Percentiles rank a stretch among this genome's conserved stretches.
phyloP scores from a whole-genome alignment of 768 basidiomycete species.

The Suillus spraguei region DNA sequence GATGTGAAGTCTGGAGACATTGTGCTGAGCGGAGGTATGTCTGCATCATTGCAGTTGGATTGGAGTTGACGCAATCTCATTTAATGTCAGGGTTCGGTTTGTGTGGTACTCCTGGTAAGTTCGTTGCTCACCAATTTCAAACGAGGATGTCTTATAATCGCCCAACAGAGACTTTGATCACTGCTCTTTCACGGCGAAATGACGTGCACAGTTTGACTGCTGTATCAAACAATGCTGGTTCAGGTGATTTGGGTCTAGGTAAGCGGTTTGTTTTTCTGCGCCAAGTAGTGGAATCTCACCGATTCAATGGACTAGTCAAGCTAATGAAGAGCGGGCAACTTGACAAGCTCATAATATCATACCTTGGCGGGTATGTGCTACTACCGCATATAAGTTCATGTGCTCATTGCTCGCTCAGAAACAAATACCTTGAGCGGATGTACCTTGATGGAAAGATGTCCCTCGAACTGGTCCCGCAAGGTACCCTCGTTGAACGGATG shows the following conservation, averaged over 20 bases:
- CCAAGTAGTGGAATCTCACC: neutral
- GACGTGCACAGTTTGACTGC: conserved; percentile 71
- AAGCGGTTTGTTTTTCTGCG: conserved; percentile 8
- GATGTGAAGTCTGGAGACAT: conserved; percentile 77
- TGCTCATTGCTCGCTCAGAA: conserved; percentile 41
- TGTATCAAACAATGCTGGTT: conserved; percentile 85
- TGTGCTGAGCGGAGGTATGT: conserved; percentile 73
- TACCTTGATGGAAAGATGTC: conserved; percentile 78
- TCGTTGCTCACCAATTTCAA: neutral
- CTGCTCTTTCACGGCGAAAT: conserved; percentile 66
- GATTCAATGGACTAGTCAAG: conserved; percentile 47
- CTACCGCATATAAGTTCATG: neutral
- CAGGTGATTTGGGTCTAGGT: conserved; percentile 68
- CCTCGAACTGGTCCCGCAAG: conserved; percentile 85
- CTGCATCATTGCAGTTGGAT: neutral
- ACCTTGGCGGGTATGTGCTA: conserved; percentile 69
- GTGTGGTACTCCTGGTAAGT: conserved; percentile 77
- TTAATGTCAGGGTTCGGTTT: conserved; percentile 68
- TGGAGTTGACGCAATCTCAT: neutral
- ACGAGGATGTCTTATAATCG: neutral
- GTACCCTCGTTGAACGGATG: conserved; percentile 81
- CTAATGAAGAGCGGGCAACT: conserved; percentile 73
- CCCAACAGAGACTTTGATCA: conserved; percentile 70
- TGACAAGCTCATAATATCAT: conserved; percentile 79
- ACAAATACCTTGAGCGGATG: conserved; percentile 76